Base-by-base conservation (phyloP, 805 yeast genomes). In the Dipodascopsis uninucleata region DNA sequence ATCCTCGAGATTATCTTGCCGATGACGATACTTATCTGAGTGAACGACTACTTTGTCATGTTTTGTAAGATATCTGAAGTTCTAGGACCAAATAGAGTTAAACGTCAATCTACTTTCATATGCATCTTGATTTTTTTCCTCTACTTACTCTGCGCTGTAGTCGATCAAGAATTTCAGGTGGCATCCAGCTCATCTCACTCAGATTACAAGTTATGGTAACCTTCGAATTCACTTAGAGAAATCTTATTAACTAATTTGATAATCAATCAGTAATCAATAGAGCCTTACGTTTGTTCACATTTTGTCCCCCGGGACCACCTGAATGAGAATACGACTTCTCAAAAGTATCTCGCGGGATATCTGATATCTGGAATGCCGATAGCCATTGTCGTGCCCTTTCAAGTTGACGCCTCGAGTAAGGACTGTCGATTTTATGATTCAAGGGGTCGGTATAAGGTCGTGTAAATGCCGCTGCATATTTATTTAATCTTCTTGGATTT, bases 231-330 rank as follows among this genome's bases (percentile, higher is more conserved):
- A 66, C 70, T 52, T 12, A 14, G 23, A 10, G 10, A 10, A 17
- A 7, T 8, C 6, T 14, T 5, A 35, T n/a, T 5, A 20, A 25
- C 26, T 17, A 16, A 43, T 20, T 12, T 22, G n/a, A 35, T 33
- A 8, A 45, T 17, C 39, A 25, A n/a, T 14, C 14, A 36, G 26
- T 31, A 20, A 16, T 14, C n/a, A 16, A 8, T n/a, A 5, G n/a
- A 12, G 18, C 32, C 57, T 74, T 72, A 7, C 80, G 71, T 56
- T 85, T 85, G 62, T 85, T 85, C 8, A 86, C 94, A 58, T 86
- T 82, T 56, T 85, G 95, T 0, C 95, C 95, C 1, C 95, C 95
- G 0, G 95, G 86, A 0, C 95, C 95, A 26, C 88, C 77, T 0
- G 93, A 75, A 46, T 89, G 63, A 41, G 78, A 68, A 58, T 65